Percentiles rank a stretch among this genome's conserved stretches.
Evolutionary conservation across 495 filamentous ascomycete species (phyloP).

Genomic region (Lineolata rhizophorae): DNA sequence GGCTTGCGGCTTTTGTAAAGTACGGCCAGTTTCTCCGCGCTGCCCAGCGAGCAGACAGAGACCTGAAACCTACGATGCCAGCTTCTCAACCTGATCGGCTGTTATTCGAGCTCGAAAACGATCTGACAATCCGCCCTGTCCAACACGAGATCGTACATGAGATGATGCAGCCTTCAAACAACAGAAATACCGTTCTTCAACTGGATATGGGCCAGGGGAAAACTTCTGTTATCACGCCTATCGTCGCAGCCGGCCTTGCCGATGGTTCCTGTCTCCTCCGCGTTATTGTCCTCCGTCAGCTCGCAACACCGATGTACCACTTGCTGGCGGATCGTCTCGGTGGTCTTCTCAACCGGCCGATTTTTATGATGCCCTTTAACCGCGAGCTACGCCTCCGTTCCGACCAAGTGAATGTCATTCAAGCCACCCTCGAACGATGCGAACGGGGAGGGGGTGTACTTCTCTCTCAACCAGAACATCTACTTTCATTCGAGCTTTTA

Average conservation of each 20-base stretch:
- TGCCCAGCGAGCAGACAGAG: not conserved
- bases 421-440: conserved; percentile 24
- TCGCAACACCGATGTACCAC: conserved; percentile 39
- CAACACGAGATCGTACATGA: conserved; percentile 32
- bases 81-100: conserved; percentile 27
- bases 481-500: conserved; percentile 46
- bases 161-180: conserved; percentile 29
- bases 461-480: conserved; percentile 43
- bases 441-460: conserved; percentile 27
- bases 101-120: conserved; percentile 40
- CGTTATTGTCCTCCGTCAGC: conserved; percentile 39
- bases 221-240: conserved; percentile 46
- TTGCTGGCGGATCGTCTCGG: conserved; percentile 36
- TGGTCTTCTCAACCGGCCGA: conserved; percentile 30
- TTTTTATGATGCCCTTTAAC: conserved; percentile 43
- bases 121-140: conserved; percentile 36
- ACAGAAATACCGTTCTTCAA: conserved; percentile 35
- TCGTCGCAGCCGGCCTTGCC: conserved; percentile 32
- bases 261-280: conserved; percentile 28
- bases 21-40: not conserved
- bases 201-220: conserved; percentile 64
- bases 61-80: not conserved
- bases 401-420: conserved; percentile 13
- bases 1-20: no score
- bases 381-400: conserved; percentile 21